These are phyloP conservation scores for Claviceps fusiformis DNA, from an alignment of 2,329 filamentous ascomycete species.

Conservation along the genomic window DNA sequence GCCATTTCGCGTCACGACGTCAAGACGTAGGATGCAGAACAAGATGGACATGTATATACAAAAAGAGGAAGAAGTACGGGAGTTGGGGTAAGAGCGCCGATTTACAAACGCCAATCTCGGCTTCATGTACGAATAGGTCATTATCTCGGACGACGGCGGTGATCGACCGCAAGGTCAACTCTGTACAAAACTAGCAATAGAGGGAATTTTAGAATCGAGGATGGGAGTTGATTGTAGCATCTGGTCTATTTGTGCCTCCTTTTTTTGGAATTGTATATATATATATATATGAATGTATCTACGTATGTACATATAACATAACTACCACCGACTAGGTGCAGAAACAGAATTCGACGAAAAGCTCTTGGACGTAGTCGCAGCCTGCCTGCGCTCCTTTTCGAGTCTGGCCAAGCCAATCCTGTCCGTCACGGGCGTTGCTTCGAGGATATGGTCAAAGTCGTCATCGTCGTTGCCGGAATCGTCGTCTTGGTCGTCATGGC, in stretches of 20 bases:
- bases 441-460: slow-evolving; percentile 85
- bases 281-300: no score
- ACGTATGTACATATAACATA: not conserved
- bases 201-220: no score
- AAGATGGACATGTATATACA: no score
- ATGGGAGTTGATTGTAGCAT: no score
- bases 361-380: slow-evolving; percentile 33
- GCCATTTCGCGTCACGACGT: no score
- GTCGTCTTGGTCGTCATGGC: slow-evolving; percentile 42
- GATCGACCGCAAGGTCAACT: no score
- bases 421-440: slow-evolving; percentile 81
- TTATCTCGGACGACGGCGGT: no score
- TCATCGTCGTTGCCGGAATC: slow-evolving; percentile 51
- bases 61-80: not conserved
- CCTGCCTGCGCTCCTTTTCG: slow-evolving; percentile 39
- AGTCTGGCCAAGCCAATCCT: slow-evolving; percentile 52
- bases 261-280: no score
- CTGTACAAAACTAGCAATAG: no score
- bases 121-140: not conserved
- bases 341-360: slow-evolving; percentile 36
- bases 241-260: no score
- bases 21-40: not conserved
- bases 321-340: slow-evolving; percentile 34
- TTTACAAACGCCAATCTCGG: not conserved
- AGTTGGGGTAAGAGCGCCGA: not conserved